Conservation (phyloP, 2,329 filamentous ascomycete species). For the Ophiostoma sp. region DNA sequence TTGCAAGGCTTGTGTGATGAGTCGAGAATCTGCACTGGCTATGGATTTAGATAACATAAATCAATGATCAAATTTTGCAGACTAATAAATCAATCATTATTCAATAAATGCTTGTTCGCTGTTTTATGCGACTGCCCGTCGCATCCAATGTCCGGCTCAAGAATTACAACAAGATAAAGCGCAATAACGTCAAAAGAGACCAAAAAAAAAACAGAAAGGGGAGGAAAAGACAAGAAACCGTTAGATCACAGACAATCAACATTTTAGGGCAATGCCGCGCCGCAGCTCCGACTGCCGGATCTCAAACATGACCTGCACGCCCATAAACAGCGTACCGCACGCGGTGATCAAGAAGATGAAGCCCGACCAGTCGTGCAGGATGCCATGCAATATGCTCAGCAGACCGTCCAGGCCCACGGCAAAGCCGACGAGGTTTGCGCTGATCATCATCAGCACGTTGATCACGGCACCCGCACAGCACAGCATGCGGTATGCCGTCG, state of each 20-base stretch:
- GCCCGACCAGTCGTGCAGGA: constrained; percentile 67
- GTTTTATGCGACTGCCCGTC: no score
- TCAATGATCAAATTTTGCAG: no score
- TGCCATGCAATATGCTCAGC: constrained; percentile 66
- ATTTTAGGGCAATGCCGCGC: constrained; percentile 76
- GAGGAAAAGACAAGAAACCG: neutral
- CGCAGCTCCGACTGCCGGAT: constrained; percentile 78
- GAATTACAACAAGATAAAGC: neutral
- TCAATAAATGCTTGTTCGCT: constrained; percentile 2
- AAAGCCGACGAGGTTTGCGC: constrained; percentile 90
- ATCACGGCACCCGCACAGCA: constrained; percentile 74
- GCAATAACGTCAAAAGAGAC: neutral
- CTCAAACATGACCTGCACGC: constrained; percentile 94
- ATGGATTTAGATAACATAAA: no score
- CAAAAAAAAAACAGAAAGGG: neutral
- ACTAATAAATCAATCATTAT: neutral
- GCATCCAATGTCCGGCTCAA: no score
- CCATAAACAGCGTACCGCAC: constrained; percentile 72
- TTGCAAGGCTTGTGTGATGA: neutral
- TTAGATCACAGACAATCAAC: constrained; percentile 34
- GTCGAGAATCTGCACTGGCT: no score
- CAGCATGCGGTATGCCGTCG: constrained; percentile 70
- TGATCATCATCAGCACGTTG: constrained; percentile 93
- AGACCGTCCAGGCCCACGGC: constrained; percentile 86
- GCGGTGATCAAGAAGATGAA: constrained; percentile 66